A percentile compares a stretch with the other conserved stretches of the same genome.
Conservation (phyloP, 345 rosid species). For the Salix viminalis region DNA sequence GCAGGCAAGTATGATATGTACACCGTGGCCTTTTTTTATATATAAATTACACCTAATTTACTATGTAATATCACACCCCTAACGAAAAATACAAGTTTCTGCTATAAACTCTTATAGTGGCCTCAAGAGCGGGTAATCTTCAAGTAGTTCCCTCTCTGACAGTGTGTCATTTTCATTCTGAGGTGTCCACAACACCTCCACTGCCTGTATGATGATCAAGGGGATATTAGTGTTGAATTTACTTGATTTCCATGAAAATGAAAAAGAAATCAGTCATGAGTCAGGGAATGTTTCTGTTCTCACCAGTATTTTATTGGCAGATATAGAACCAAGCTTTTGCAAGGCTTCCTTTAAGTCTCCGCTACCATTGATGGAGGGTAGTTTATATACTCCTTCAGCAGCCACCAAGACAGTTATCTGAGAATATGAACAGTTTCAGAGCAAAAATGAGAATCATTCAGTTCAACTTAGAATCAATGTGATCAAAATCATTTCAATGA, state of each 20-base stretch:
- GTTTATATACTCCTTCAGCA: conserved; percentile 77
- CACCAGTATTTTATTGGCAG: conserved; percentile 67
- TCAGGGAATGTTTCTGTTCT: conserved; percentile 5
- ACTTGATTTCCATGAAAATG: not conserved
- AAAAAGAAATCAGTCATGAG: not conserved
- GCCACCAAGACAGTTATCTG: conserved; percentile 91
- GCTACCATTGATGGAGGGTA: conserved; percentile 64
- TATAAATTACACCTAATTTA: conserved; percentile 25
- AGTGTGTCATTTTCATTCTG: conserved; percentile 75
- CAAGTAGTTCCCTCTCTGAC: conserved; percentile 71
- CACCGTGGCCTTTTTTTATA: conserved; percentile 12
- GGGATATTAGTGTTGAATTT: conserved; percentile 9
- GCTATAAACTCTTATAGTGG: conserved; percentile 42
- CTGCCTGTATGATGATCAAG: conserved; percentile 54
- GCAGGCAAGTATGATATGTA: not conserved
- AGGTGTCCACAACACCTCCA: conserved; percentile 96
- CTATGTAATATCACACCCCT: conserved; percentile 15
- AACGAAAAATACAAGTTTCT: conserved; percentile 7
- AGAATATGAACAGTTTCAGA: conserved; percentile 2
- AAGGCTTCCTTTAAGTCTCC: conserved; percentile 77
- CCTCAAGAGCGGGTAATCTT: conserved; percentile 88
- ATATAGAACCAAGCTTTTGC: conserved; percentile 72
- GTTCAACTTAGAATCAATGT: not conserved
- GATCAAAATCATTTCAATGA: too few species aligned
- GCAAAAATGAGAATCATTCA: not conserved